phyloP scores from a whole-genome alignment of 1,139 yeast genomes.

The Hemisphaericaspora xylanilytica region DNA sequence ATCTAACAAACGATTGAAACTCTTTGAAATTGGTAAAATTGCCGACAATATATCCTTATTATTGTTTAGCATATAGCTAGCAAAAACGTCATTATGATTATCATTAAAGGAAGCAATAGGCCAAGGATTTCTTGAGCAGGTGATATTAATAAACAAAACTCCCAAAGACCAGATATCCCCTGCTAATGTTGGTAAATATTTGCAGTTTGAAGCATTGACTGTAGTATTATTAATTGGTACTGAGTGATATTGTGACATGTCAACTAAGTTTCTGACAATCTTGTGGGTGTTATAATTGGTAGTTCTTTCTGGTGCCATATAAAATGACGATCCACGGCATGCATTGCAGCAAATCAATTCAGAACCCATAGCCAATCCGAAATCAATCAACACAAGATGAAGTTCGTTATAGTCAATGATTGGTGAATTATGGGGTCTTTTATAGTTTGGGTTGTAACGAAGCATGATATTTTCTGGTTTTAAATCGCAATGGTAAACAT shows the following conservation, averaged over 20 bases:
- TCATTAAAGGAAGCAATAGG: constrained; percentile 65
- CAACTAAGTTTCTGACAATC: constrained; percentile 27
- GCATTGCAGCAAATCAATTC: constrained; percentile 62
- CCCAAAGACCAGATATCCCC: constrained; percentile 92
- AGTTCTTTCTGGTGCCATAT: constrained; percentile 91
- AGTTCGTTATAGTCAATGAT: constrained; percentile 54
- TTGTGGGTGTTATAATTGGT: constrained; percentile 42
- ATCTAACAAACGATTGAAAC: constrained; percentile 55
- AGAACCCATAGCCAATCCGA: constrained; percentile 74
- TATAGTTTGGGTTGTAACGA: constrained; percentile 29
- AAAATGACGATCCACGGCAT: constrained; percentile 84
- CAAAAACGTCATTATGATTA: constrained; percentile 51
- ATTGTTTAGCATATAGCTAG: constrained; percentile 37
- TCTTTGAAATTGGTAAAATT: constrained; percentile 66
- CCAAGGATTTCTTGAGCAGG: constrained; percentile 92
- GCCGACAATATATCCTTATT: constrained; percentile 28
- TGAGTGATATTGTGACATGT: constrained; percentile 29
- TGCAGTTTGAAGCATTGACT: constrained; percentile 21
- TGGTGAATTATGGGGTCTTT: constrained; percentile 15
- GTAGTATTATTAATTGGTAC: constrained; percentile 16
- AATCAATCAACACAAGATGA: constrained; percentile 70
- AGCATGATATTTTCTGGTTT: constrained; percentile 88
- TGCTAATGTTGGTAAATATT: constrained; percentile 61
- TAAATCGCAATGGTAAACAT: constrained; percentile 83
- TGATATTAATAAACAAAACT: constrained; percentile 71